Evolutionary conservation across 2,329 filamentous ascomycete species (phyloP).

Genomic region (Dactylonectria macrodidyma): DNA sequence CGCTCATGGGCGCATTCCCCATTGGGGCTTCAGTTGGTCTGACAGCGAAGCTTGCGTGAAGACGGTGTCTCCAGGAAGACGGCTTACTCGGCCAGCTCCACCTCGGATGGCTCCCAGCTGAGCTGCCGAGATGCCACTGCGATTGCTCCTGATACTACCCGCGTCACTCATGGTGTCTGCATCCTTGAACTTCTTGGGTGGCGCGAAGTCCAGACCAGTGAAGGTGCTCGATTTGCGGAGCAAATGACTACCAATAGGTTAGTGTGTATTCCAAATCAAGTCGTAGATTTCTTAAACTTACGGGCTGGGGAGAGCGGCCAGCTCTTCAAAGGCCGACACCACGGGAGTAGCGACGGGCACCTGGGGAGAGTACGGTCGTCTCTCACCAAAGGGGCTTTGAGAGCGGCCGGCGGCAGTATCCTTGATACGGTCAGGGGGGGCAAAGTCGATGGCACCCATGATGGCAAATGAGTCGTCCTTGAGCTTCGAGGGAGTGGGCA

Average conservation of each 20-base stretch:
- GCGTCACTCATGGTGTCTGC: slow-evolving; percentile 73
- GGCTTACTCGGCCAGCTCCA: slow-evolving; percentile 89
- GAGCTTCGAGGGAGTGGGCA: slow-evolving; percentile 90
- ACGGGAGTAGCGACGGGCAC: slow-evolving; percentile 84
- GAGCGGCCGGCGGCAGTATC: slow-evolving; percentile 80
- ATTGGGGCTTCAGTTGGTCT: slow-evolving; percentile 72
- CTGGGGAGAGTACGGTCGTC: slow-evolving; percentile 80
- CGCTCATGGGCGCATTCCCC: slow-evolving; percentile 66
- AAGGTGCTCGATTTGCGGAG: slow-evolving; percentile 85
- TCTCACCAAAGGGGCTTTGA: slow-evolving; percentile 75
- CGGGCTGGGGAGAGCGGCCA: slow-evolving; percentile 89
- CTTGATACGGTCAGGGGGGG: slow-evolving; percentile 78
- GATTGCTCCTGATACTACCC: slow-evolving; percentile 77
- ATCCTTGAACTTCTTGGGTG: slow-evolving; percentile 81
- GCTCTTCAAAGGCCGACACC: slow-evolving; percentile 87
- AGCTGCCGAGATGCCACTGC: slow-evolving; percentile 79
- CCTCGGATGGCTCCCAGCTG: slow-evolving; percentile 81
- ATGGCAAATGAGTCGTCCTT: slow-evolving; percentile 84
- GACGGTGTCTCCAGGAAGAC: slow-evolving; percentile 85
- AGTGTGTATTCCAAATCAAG: slow-evolving; percentile 36
- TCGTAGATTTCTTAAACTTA: slow-evolving; percentile 67
- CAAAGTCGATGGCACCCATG: slow-evolving; percentile 83
- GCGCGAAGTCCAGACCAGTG: slow-evolving; percentile 85
- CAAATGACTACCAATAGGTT: slow-evolving; percentile 67
- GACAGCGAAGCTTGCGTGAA: slow-evolving; percentile 80